These are phyloP conservation scores for Moricandia arvensis DNA, from an alignment of 345 rosid species.

Conservation along the genomic window DNA sequence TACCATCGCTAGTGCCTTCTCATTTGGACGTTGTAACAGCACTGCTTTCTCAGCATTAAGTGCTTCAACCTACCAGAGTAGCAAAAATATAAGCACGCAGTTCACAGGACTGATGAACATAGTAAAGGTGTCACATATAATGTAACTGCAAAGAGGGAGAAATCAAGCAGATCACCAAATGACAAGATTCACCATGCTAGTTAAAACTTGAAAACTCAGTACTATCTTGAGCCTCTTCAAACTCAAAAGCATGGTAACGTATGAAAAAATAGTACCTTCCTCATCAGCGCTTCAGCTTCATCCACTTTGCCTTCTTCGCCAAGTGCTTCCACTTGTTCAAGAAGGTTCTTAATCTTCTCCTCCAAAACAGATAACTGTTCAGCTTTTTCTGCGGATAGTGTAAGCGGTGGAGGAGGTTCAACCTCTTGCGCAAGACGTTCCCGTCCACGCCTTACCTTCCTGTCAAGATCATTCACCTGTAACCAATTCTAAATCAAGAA, in stretches of 20 bases:
- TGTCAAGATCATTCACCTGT: slow-evolving; percentile 91
- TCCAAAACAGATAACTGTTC: slow-evolving; percentile 83
- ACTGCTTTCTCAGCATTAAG: slow-evolving; percentile 74
- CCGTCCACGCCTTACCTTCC: slow-evolving; percentile 95
- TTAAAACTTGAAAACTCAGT: background rate
- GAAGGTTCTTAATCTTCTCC: slow-evolving; percentile 85
- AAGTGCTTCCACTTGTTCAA: slow-evolving; percentile 93
- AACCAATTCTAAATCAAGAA: background rate
- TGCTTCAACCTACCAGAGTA: slow-evolving; percentile 63
- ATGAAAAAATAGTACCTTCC: slow-evolving; percentile 56
- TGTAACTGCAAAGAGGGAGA: background rate
- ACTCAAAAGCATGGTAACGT: background rate
- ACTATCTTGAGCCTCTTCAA: background rate
- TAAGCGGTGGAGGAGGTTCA: slow-evolving; percentile 76
- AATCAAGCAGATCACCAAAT: slow-evolving; percentile 1
- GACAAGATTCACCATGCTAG: background rate
- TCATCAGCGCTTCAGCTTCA: slow-evolving; percentile 99
- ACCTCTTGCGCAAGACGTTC: slow-evolving; percentile 93
- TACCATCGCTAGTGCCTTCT: slow-evolving; percentile 67
- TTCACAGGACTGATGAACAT: background rate
- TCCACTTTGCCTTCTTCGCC: slow-evolving; percentile 99
- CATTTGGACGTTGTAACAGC: slow-evolving; percentile 65
- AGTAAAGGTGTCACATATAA: background rate
- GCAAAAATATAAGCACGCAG: slow-evolving; percentile 8
- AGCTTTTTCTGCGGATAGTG: slow-evolving; percentile 73